Evolutionary conservation across 371 early-diverging fungal species (phyloP), one percentile per base, ranked within the genome.

Genomic region (Homolaphlyctis polyrhiza): DNA sequence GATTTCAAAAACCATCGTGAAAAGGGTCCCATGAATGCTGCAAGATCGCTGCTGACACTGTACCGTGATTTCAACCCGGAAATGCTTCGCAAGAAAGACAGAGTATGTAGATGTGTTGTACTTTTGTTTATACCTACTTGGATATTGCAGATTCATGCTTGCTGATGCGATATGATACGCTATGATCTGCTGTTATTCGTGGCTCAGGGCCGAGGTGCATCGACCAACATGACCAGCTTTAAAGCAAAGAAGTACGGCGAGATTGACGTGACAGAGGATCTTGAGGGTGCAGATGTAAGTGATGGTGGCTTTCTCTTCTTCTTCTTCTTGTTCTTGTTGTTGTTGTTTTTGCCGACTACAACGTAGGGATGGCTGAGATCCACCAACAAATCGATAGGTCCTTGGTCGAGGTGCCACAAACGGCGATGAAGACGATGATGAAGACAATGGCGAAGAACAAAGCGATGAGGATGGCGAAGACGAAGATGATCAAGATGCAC

Each of bases 11-110:
- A 85, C 63, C 91, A 93, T 74, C 82, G 88, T 33, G 93, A 95
- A 67, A 97, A 96, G 84, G 89, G 80, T 27, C 70, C 77, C 23
- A 86, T 90, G 83, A 93, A 88, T 84, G 97, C 93, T 5, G 92
- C 93, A 18, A 82, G 96, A 43, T 89, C 95, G 3, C 71, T 97
- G 65, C 87, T 97, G 60, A 80, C 84, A 23, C 82, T 97, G 18
- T 97, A 86, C 85, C 83, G 98, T 48, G 95, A 96, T 66, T 76
- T 93, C 66, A 94, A 96, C 75, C 98, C 98, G 11, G 90, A 90
- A 71, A 73, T 97, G 84, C 81, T 97, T 35, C 77, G 83, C 51
- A 89, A 89, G 74, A 91, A 92, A 72, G 96, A 97, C 66, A 84
- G 98, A 62, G 73, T 66, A 71, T 35, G 57, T 51, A 6, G 6